Base-by-base conservation (phyloP, 2,329 filamentous ascomycete species). In the Catunica adiposa region DNA sequence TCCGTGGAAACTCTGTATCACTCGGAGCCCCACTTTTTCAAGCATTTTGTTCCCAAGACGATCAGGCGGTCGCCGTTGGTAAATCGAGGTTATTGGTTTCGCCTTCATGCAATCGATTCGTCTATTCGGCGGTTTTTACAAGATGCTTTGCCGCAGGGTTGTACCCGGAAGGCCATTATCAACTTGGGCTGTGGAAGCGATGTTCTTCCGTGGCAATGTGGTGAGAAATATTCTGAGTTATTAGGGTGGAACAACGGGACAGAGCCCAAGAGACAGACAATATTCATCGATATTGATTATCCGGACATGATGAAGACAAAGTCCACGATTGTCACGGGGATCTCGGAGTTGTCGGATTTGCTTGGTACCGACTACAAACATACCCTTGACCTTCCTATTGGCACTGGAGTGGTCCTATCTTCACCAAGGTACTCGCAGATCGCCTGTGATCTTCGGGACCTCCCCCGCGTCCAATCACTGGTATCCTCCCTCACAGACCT, bases 181-280 rank as follows among this genome's bases (percentile, higher is more conserved):
- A 95, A 94, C 64, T 70, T 95, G 37, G 89, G 89, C 23, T 94
- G 87, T 72, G 89, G 89, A 20, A 94, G 89, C 66, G 89, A 96
- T 69, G 85, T 89, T 51, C 71, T 95, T 23, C 86, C 88, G 1
- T 95, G 89, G 74, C 84, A 90, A 65, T 86, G 84, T 61, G 78
- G 90, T 64, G 74, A 77, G 52, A 78, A 81, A 61, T 82, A 89
- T 64, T 69, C 77, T 1, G 68, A 74, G 26, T 66, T 75, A 17
- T 23, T 23, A 9, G 29, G 50, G n/a, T 52, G 50, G 50, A 8
- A 48, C 8, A 22, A 23, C 9, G n/a, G 20, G 29, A 9, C n/a
- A 37, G n/a, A 20, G n/a, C 50, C 9, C 14, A 84, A 80, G 62
- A 64, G 72, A 26, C 68, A 77, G 57, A 76, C 76, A 26, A 75